phyloP scores from a whole-genome alignment of 208 protist genomes.

The Trichomonas tenax region DNA sequence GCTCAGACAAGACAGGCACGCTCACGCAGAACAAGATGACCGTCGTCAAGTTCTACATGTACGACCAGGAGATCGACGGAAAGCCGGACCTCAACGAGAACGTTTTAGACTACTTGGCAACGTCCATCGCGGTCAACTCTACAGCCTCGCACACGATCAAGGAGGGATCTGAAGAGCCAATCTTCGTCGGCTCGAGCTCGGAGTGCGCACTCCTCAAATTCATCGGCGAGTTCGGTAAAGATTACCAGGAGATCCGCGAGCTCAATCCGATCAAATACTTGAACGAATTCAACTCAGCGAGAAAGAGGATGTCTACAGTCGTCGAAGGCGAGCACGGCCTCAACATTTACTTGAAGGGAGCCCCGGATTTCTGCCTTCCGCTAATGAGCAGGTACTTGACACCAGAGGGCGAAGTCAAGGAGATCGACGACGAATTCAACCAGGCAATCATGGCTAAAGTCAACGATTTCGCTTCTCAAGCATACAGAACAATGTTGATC shows the following conservation, averaged over 20 bases:
- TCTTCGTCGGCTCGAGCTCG: background rate
- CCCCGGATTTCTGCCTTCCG: background rate
- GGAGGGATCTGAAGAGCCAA: too few relatives aligned
- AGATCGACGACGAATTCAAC: background rate
- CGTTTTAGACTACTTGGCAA: background rate
- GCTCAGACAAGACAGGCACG: constrained; percentile 50
- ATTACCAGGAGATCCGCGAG: background rate
- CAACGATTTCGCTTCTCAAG: background rate
- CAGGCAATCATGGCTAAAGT: background rate
- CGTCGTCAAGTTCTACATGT: constrained; percentile 20
- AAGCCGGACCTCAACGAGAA: background rate
- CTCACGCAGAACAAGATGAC: constrained; percentile 47
- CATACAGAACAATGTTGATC: background rate
- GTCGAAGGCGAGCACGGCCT: background rate
- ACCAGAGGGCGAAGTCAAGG: background rate
- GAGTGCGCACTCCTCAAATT: background rate
- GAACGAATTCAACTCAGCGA: background rate
- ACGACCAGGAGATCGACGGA: background rate
- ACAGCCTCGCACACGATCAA: background rate
- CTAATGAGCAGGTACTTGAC: background rate
- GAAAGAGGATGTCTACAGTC: background rate
- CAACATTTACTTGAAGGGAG: background rate
- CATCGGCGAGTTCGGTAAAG: background rate
- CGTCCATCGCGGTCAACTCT: background rate
- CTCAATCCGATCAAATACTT: background rate